Evolutionary conservation across 495 filamentous ascomycete species (phyloP).

Genomic region (Zalerion maritima): DNA sequence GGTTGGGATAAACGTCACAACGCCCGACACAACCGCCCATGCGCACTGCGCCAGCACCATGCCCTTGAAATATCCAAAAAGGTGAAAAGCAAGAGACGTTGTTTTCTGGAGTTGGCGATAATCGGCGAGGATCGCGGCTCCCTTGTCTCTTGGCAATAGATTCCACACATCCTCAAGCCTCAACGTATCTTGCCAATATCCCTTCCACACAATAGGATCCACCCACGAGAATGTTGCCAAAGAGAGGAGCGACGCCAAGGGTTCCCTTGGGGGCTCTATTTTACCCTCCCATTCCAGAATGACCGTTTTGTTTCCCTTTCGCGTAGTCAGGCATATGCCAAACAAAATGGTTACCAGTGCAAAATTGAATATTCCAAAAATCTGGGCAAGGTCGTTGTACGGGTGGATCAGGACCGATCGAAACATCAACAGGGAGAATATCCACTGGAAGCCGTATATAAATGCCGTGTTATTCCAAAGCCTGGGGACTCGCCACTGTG

Average conservation of each 20-base stretch:
- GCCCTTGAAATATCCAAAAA: constrained; percentile 69
- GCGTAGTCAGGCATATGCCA: constrained; percentile 59
- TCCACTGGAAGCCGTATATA: constrained; percentile 76
- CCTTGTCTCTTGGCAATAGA: constrained; percentile 73
- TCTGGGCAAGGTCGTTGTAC: constrained; percentile 40
- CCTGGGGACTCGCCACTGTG: constrained; percentile 49
- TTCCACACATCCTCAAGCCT: constrained; percentile 87
- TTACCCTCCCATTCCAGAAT: constrained; percentile 73
- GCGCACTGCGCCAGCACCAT: constrained; percentile 60
- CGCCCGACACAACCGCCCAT: constrained; percentile 63
- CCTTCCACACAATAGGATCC: constrained; percentile 74
- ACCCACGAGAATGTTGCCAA: constrained; percentile 84
- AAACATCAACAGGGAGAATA: constrained; percentile 61
- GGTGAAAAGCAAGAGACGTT: constrained; percentile 60
- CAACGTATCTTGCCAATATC: constrained; percentile 76
- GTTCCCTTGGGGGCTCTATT: constrained; percentile 72
- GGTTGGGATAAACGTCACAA: constrained; percentile 83
- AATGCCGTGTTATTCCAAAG: constrained; percentile 88
- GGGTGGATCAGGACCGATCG: constrained; percentile 78
- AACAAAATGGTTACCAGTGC: constrained; percentile 57
- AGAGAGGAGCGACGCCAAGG: constrained; percentile 74
- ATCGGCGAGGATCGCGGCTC: constrained; percentile 57
- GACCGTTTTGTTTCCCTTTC: constrained; percentile 85
- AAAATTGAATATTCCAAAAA: constrained; percentile 56
- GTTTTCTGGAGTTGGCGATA: constrained; percentile 83